Percentiles rank a stretch among this genome's conserved stretches.
phyloP scores from a whole-genome alignment of 768 basidiomycete genomes.

The Lactarius tabidus region DNA sequence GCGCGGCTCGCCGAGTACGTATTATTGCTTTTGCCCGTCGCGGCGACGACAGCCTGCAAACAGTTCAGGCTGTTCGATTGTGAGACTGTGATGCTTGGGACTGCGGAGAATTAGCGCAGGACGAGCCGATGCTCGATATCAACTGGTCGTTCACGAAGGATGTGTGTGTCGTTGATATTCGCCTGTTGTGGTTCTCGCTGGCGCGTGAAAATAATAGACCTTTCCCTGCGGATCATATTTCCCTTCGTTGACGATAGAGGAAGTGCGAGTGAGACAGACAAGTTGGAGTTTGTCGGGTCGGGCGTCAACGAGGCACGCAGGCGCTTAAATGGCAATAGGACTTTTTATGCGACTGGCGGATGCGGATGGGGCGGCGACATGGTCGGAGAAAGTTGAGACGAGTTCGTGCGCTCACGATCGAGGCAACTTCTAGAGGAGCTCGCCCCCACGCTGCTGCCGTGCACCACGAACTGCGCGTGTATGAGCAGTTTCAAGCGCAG shows the following conservation, averaged over 20 bases:
- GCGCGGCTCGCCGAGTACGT: constrained; percentile 31
- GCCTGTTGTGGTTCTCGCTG: constrained; percentile 20
- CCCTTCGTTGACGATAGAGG: constrained; percentile 2
- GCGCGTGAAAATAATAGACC: constrained; percentile 38
- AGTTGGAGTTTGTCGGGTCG: constrained; percentile 23
- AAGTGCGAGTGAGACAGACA: constrained; percentile 23
- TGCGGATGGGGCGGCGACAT: constrained; percentile 12
- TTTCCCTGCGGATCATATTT: constrained; percentile 30
- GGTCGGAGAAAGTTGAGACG: constrained; percentile 5
- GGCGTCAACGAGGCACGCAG: constrained; percentile 18
- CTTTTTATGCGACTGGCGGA: constrained; percentile 30
- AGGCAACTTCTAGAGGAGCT: constrained; percentile 23
- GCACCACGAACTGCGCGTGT: constrained; percentile 71
- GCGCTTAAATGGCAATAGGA: constrained; percentile 27
- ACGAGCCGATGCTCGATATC: constrained; percentile 48
- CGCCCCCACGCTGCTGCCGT: constrained; percentile 39
- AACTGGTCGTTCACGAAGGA: constrained; percentile 51
- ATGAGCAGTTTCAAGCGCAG: constrained; percentile 74
- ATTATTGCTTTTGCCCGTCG: neutral
- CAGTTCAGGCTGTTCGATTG: constrained; percentile 55
- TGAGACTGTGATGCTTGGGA: constrained; percentile 29
- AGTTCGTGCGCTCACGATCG: constrained; percentile 11
- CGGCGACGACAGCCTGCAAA: constrained; percentile 39
- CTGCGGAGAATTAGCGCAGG: constrained; percentile 35
- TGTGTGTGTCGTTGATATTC: too few species aligned